Evolutionary conservation across 148 eudicot species (phyloP), one percentile per base, ranked within the genome.

Genomic region (Dianthus caryophyllus): DNA sequence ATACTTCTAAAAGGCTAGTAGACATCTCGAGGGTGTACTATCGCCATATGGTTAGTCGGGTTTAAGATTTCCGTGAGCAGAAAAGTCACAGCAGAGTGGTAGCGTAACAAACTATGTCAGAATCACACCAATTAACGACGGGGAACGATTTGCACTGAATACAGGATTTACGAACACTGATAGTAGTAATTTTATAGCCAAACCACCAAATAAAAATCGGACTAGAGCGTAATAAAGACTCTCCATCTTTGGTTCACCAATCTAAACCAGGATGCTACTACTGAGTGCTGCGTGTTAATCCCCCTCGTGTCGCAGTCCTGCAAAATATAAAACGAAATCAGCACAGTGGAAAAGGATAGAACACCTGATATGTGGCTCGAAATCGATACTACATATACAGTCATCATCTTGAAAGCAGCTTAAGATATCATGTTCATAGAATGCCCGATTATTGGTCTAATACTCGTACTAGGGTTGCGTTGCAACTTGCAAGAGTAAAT

Each of bases 261-360:
- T 74, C 73, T 69, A 77, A 61, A 22, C 9, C 71, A 47, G 55
- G 21, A n/a, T 43, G 73, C 60, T 47, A 86, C 77, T 80, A 92
- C 81, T 89, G 93, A 64, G 84, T 81, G 84, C 86, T 82, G 62
- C 97, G 93, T 39, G 86, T 87, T 75, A 85, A 71, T 66, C 89
- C 97, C 8, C 86, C 84, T 52, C 97, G 87, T 57, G 80, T 66
- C 59, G 71, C 67, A 76, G 75, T 79, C 84, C 97, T 91, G 97
- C 83, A 83, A n/a, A n/a, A n/a, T 36, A 71, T 6, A 70, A n/a
- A 26, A 49, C 25, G 18, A n/a, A 53, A 64, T 71, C 27, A 54
- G 44, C 15, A 0, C 16, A 18, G 15, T 36, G 64, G 41, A 18
- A 4, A 59, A 33, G 64, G 26, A 41, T 4, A 9, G 11, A 13